A percentile compares a stretch with the other conserved stretches of the same genome.
Evolutionary conservation across 179 eudicot species (phyloP).

Genomic region (Silene coronaria): DNA sequence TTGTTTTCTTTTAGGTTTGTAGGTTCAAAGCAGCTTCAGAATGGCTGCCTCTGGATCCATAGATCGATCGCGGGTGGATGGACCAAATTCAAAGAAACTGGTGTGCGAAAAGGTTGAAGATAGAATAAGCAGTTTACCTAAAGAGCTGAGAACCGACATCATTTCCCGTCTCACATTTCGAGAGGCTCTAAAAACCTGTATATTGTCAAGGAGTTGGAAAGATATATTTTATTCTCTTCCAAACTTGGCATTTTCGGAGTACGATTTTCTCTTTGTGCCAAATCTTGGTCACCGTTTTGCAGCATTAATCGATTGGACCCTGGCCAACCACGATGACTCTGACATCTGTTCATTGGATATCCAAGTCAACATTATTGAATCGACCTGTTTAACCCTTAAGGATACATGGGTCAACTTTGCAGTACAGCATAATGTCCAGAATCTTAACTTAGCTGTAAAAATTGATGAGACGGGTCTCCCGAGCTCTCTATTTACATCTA

Average conservation of each 20-base stretch:
- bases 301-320: neutral
- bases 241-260: neutral
- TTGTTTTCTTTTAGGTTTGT: neutral
- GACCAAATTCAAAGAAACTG: neutral
- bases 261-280: neutral
- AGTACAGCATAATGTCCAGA: neutral
- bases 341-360: neutral
- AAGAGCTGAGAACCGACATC: neutral
- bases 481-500: neutral
- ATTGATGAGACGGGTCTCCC: constrained; percentile 1
- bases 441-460: neutral
- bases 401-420: neutral
- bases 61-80: neutral
- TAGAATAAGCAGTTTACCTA: constrained; percentile 1
- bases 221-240: neutral
- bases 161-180: neutral
- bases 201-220: constrained; percentile 8
- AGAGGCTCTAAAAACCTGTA: neutral
- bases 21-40: neutral
- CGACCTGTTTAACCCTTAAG: neutral
- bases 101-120: neutral
- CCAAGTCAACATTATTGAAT: neutral
- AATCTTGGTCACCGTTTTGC: neutral
- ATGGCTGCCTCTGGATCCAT: constrained; percentile 2
- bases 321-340: neutral